Percentiles rank a stretch among this genome's conserved stretches.
Evolutionary conservation across 805 yeast genomes (phyloP).

Genomic region (Kurtzmaniella fragi): DNA sequence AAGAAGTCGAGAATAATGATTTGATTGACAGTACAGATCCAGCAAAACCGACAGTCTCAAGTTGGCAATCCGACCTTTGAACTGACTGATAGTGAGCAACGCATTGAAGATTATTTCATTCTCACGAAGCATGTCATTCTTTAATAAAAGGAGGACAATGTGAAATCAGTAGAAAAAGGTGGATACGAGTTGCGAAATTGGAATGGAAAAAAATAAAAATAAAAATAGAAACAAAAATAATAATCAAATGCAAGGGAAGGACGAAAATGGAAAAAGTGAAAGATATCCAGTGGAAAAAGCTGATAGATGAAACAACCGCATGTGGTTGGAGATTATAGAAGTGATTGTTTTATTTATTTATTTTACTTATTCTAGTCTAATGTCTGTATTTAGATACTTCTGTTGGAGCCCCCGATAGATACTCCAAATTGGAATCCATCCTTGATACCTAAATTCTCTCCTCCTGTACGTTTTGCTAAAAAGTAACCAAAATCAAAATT

Average conservation of each 20-base stretch:
- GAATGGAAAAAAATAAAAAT: not conserved
- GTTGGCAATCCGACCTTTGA: slow-evolving; percentile 22
- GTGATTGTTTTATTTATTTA: no score
- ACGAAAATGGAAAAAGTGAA: not conserved
- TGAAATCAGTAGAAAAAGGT: not conserved
- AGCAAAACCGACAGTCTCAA: slow-evolving; percentile 23
- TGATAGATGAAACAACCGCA: no score
- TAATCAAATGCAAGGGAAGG: not conserved
- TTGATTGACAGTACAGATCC: slow-evolving; percentile 20
- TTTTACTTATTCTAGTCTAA: not conserved
- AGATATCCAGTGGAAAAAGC: not conserved
- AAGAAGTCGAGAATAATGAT: slow-evolving; percentile 25
- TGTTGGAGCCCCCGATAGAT: slow-evolving; percentile 34
- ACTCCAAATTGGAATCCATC: slow-evolving; percentile 36
- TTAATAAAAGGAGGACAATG: not conserved
- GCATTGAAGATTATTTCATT: slow-evolving; percentile 33
- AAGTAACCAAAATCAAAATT: slow-evolving; percentile 38
- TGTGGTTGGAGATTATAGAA: no score
- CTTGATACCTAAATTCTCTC: slow-evolving; percentile 20
- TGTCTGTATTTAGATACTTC: slow-evolving; percentile 3
- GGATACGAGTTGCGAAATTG: not conserved
- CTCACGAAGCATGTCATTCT: slow-evolving; percentile 17
- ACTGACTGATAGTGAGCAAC: slow-evolving; percentile 31
- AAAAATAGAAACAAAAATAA: not conserved
- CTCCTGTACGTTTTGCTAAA: slow-evolving; percentile 17